Evolutionary conservation across 805 yeast species (phyloP).

Genomic region (Candida sphagnicola): DNA sequence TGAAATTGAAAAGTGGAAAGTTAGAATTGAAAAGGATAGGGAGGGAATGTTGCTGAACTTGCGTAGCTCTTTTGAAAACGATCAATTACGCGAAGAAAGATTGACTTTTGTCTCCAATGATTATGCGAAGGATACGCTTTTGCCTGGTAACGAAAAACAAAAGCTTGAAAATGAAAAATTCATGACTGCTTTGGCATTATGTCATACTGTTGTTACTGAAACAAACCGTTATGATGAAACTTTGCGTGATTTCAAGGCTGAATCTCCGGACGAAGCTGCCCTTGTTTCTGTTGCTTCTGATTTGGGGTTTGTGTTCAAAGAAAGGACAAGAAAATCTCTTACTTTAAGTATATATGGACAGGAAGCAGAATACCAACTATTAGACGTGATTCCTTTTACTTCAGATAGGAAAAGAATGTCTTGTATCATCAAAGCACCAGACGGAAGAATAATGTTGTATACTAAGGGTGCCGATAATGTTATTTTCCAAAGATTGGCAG

Average conservation of each 20-base stretch:
- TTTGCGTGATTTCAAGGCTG: slow-evolving; percentile 59
- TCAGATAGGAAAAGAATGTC: slow-evolving; percentile 79
- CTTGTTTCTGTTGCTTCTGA: slow-evolving; percentile 74
- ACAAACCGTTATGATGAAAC: slow-evolving; percentile 33
- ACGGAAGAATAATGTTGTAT: slow-evolving; percentile 42
- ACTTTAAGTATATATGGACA: slow-evolving; percentile 44
- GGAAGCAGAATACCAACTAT: slow-evolving; percentile 41
- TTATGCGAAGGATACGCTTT: slow-evolving; percentile 49
- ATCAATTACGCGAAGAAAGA: slow-evolving; percentile 46
- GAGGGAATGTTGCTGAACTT: slow-evolving; percentile 46
- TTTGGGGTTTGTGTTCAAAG: slow-evolving; percentile 61
- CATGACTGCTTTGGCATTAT: slow-evolving; percentile 62
- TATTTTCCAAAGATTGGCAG: slow-evolving; percentile 43
- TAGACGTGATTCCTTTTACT: slow-evolving; percentile 59
- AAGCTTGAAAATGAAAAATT: slow-evolving; percentile 47
- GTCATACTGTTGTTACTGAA: slow-evolving; percentile 75
- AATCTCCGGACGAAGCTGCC: slow-evolving; percentile 82
- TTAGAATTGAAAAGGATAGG: slow-evolving; percentile 39
- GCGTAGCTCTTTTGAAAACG: slow-evolving; percentile 28
- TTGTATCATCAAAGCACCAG: slow-evolving; percentile 49
- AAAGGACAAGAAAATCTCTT: slow-evolving; percentile 47
- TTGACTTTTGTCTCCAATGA: slow-evolving; percentile 63
- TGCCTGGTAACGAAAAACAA: slow-evolving; percentile 21
- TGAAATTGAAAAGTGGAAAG: slow-evolving; percentile 40
- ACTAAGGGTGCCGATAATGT: slow-evolving; percentile 78